Evolutionary conservation across 306 rosid species (phyloP), one percentile per base, ranked within the genome.

Genomic region (Trifolium subterraneum): DNA sequence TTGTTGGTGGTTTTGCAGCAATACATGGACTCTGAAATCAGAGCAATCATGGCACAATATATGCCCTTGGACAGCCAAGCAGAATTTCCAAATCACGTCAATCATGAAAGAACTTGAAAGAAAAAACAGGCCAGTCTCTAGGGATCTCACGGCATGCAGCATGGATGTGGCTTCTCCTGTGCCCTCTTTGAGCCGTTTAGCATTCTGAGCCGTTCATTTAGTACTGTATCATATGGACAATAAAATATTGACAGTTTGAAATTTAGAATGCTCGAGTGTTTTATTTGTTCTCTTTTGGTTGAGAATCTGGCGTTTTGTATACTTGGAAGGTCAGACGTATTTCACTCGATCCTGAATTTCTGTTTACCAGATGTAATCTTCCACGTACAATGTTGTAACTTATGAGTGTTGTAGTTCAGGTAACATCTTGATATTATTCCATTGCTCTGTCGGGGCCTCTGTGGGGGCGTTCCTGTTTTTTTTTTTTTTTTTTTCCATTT

Each of bases 21-120:
- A 55, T 94, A 94, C 79, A 94, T 94, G 98, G 98, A 94, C 79
- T 94, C 97, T 35, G 98, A 94, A 82, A 91, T 94, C 81, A 87
- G 98, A 77, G 98, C 98, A 35, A 93, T 93, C 78, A 94, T 94
- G 98, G 97, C 98, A 76, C 98, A 94, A 78, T 94, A 94, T 75
- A 94, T 94, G 97, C 98, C 98, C 55, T 86, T 94, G 76, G 98
- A 94, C 89, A 91, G 97, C 87, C 98, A 94, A 83, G 86, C 70
- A 14, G 98, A 84, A 79, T 85, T 88, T 70, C 89, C 90, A 22
- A 91, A 88, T 78, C 92, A 91, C 31, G 89, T 78, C 55, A 73
- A 72, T 7, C 90, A 85, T 1, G 93, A 85, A 59, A 92, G 83
- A 50, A 84, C 92, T 1, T 91, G 86, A 87, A 80, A 69, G 27